Percentiles rank a stretch among this genome's conserved stretches.
Evolutionary conservation across 2,329 filamentous ascomycete genomes (phyloP).

Genomic region (Fusarium lyarnte): DNA sequence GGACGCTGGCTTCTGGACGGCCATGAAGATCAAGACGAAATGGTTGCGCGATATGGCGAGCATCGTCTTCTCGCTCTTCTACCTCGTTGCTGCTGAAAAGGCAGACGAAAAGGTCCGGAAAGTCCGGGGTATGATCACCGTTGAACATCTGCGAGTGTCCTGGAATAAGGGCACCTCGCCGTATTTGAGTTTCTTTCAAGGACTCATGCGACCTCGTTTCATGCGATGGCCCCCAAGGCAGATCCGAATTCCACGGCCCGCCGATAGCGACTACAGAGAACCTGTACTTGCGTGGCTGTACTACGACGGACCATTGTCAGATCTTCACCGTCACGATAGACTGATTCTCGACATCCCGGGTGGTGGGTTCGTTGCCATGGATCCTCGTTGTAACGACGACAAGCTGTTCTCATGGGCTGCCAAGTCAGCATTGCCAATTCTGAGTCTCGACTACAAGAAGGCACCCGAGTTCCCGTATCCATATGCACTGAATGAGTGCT

Average conservation of each 20-base stretch:
- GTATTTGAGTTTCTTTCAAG: conserved; percentile 79
- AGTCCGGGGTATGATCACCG: conserved; percentile 84
- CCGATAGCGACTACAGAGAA: conserved; percentile 82
- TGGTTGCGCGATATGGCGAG: conserved; percentile 85
- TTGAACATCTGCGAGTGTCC: conserved; percentile 89
- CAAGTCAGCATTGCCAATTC: conserved; percentile 84
- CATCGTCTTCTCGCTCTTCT: conserved; percentile 87
- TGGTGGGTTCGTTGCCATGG: conserved; percentile 96
- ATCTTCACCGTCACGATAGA: conserved; percentile 78
- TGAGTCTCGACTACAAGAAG: conserved; percentile 85
- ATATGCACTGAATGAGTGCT: conserved; percentile 59
- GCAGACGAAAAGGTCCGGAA: conserved; percentile 97
- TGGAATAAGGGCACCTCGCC: conserved; percentile 97
- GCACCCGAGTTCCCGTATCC: conserved; percentile 63
- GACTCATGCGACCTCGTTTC: conserved; percentile 78
- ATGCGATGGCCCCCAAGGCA: conserved; percentile 83
- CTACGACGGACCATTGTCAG: conserved; percentile 86
- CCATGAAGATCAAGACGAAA: conserved; percentile 85
- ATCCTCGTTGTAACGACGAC: conserved; percentile 92
- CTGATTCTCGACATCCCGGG: conserved; percentile 91
- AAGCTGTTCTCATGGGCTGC: conserved; percentile 93
- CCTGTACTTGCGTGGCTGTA: conserved; percentile 91
- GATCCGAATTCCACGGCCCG: conserved; percentile 84
- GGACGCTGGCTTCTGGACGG: conserved; percentile 98
- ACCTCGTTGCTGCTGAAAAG: conserved; percentile 90